A percentile compares a stretch with the other conserved stretches of the same genome.
phyloP scores from a whole-genome alignment of 768 basidiomycete species.

The Candolleomyces efflorescens region DNA sequence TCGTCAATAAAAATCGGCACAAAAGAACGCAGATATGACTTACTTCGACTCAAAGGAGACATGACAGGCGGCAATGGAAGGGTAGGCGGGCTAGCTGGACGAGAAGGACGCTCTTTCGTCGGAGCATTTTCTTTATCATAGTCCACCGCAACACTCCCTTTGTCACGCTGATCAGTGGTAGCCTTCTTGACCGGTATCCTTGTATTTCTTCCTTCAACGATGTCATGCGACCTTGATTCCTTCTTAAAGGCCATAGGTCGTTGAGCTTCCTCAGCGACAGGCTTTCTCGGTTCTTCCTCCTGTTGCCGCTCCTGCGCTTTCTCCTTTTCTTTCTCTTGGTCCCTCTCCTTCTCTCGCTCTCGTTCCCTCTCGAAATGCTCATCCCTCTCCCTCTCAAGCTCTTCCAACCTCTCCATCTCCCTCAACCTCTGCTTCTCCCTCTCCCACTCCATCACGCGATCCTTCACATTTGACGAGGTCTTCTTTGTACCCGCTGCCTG shows the following conservation, averaged over 20 bases:
- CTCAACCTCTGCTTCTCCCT: conserved; percentile 63
- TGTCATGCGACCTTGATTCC: not conserved
- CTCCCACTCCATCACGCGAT: conserved; percentile 75
- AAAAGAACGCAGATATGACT: not conserved
- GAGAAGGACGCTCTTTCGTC: conserved; percentile 2
- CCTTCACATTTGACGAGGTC: conserved; percentile 46
- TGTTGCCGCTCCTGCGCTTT: not conserved
- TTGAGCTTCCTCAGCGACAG: not conserved
- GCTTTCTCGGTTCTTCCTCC: not conserved
- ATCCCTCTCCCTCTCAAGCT: conserved; percentile 49
- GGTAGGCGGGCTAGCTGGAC: conserved; percentile 20
- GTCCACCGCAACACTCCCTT: conserved; percentile 15
- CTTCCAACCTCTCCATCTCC: conserved; percentile 62
- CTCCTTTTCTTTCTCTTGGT: conserved; percentile 8
- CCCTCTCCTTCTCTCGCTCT: conserved; percentile 20
- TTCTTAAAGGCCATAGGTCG: not conserved
- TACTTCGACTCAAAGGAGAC: conserved; percentile 27
- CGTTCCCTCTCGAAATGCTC: conserved; percentile 35
- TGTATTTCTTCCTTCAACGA: not conserved
- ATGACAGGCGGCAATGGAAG: conserved; percentile 24
- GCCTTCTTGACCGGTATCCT: not conserved
- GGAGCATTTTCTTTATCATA: conserved; percentile 21
- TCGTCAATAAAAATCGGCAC: conserved; percentile 5
- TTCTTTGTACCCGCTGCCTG: conserved; percentile 23
- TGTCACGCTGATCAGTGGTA: not conserved